phyloP scores from a whole-genome alignment of 768 basidiomycete genomes.

The Clathrus columnatus region DNA sequence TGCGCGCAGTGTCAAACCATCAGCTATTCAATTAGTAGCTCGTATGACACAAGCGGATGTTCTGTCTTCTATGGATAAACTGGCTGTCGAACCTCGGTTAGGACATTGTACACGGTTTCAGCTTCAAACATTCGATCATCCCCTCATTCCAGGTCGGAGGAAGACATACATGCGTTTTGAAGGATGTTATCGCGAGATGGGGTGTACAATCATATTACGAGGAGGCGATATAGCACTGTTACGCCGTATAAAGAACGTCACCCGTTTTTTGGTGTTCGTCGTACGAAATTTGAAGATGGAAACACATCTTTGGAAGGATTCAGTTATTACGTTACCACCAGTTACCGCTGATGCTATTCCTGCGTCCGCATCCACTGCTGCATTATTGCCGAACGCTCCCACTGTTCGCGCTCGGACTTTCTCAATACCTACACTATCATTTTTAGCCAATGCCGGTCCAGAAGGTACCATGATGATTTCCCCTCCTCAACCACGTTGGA shows the following conservation, averaged over 20 bases:
- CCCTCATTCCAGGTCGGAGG: constrained; percentile 83
- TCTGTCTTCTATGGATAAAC: constrained; percentile 90
- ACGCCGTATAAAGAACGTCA: constrained; percentile 82
- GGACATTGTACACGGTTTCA: constrained; percentile 82
- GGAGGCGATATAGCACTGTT: constrained; percentile 79
- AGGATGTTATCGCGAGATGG: constrained; percentile 86
- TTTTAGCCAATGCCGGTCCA: background rate
- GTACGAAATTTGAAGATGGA: constrained; percentile 92
- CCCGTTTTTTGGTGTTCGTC: constrained; percentile 84
- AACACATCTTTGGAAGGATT: constrained; percentile 89
- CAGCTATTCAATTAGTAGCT: constrained; percentile 81
- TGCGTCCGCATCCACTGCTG: constrained; percentile 17
- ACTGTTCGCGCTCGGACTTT: constrained; percentile 4
- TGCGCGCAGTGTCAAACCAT: constrained; percentile 80
- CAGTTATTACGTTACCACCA: constrained; percentile 64
- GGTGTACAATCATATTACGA: constrained; percentile 87
- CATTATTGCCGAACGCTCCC: background rate
- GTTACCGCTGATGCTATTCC: constrained; percentile 63
- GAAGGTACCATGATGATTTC: background rate
- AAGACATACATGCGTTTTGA: constrained; percentile 99
- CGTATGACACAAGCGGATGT: constrained; percentile 93
- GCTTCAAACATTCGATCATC: constrained; percentile 91
- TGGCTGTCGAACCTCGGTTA: constrained; percentile 80
- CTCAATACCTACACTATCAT: constrained; percentile 12
- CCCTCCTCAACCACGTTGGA: constrained; percentile 6